Conservation (phyloP, 2,329 filamentous ascomycete species). For the Alternaria sp. region DNA sequence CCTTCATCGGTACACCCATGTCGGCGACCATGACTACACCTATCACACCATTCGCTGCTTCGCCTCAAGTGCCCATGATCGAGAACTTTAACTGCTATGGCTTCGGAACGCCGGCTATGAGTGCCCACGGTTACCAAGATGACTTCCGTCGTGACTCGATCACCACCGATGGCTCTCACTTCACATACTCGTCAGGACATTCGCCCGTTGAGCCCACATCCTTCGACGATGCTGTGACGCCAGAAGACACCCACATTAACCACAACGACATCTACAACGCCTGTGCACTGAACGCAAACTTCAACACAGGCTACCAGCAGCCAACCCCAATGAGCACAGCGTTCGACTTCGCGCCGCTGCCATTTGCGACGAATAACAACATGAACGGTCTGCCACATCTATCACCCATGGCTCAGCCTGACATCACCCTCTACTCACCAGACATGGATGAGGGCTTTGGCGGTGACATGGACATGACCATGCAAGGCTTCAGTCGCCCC, state of each 20-base stretch:
- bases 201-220: constrained; percentile 50
- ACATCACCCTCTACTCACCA: constrained; percentile 73
- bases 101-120: constrained; percentile 42
- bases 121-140: constrained; percentile 35
- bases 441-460: constrained; percentile 69
- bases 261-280: constrained; percentile 64
- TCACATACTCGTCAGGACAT: constrained; percentile 49
- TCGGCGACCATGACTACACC: constrained; percentile 45
- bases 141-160: constrained; percentile 47
- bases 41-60: constrained; percentile 48
- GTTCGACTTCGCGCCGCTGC: constrained; percentile 51
- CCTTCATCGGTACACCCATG: constrained; percentile 45
- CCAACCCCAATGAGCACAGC: constrained; percentile 54
- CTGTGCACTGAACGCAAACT: constrained; percentile 65
- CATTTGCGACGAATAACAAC: constrained; percentile 32
- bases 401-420: constrained; percentile 71
- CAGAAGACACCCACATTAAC: constrained; percentile 58
- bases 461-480: constrained; percentile 43
- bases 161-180: constrained; percentile 44
- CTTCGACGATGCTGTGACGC: constrained; percentile 54
- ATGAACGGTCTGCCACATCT: constrained; percentile 58
- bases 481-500: constrained; percentile 40
- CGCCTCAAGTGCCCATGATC: constrained; percentile 50
- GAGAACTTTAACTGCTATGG: constrained; percentile 40
- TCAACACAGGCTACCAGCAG: constrained; percentile 65